Evolutionary conservation across 1,139 yeast genomes (phyloP), one percentile per base, ranked within the genome.

Genomic region (Protomyces lactucae-debilis): DNA sequence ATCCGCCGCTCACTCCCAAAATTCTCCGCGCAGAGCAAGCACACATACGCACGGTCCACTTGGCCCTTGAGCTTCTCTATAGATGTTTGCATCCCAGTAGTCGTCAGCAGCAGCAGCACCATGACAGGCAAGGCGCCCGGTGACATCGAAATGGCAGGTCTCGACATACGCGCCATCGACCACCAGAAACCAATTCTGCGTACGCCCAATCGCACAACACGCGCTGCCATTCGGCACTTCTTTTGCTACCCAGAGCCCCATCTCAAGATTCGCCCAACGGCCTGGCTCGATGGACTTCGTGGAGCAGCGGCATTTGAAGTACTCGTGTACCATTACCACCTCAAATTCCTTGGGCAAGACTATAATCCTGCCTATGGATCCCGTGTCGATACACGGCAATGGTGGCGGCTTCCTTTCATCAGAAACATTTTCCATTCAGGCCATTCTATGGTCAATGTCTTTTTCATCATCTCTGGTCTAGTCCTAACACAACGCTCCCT

Each of bases 391-490:
- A 21, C 48, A 21, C 36, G 40, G 9, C 56, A 57, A 40, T 57
- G 61, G 61, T 57, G 61, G 61, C n/a, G 61, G 18, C 52, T 57
- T 3, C 61, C 61, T 9, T 14, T 57, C 52, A 52, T 57, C 21
- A 18, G 61, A 21, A 57, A 57, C 39, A 21, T 51, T 39, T 57
- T 37, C 45, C 61, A 57, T 23, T 57, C 61, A 5, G 61, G 56
- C 8, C 61, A 57, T 52, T 55, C 61, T 10, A 57, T 57, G 61
- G 61, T 57, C 55, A 57, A 57, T 39, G 61, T 57, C 36, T 57
- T 57, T 23, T 57, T 57, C 40, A 55, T 57, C 39, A 57, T 57
- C 37, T 57, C 61, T 6, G 61, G 61, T 16, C 52, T 57, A 14
- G 61, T 57, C 28, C 40, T 57, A 16, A 57, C 61, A 12, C 61